phyloP scores from a whole-genome alignment of 2,329 filamentous ascomycete species.

The Didymella glomerata region DNA sequence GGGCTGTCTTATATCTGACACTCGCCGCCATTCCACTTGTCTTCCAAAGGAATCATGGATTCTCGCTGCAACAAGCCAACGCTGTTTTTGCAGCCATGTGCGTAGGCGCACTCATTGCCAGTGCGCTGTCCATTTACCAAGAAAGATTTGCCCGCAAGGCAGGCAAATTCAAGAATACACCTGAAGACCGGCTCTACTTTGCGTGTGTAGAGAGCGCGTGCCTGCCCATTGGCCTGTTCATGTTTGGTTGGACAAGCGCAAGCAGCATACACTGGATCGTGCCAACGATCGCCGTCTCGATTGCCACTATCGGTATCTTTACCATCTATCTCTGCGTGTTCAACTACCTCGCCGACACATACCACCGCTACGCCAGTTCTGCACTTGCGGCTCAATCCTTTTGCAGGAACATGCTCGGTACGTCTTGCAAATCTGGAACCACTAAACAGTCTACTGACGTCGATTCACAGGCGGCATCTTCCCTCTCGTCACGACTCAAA shows the following conservation, averaged over 20 bases:
- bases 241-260: conserved; percentile 77
- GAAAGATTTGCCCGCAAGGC: conserved; percentile 68
- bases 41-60: conserved; percentile 72
- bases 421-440: conserved; percentile 7
- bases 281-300: conserved; percentile 72
- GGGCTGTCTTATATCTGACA: conserved; percentile 87
- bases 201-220: conserved; percentile 78
- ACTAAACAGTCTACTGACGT: conserved; percentile 4
- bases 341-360: conserved; percentile 91
- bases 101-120: conserved; percentile 71
- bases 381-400: conserved; percentile 87
- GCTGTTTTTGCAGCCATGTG: conserved; percentile 78
- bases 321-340: conserved; percentile 81
- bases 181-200: conserved; percentile 85
- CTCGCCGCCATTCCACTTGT: conserved; percentile 83
- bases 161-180: conserved; percentile 53
- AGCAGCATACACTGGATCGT: conserved; percentile 74
- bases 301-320: conserved; percentile 85
- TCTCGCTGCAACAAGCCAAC: conserved; percentile 72
- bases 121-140: conserved; percentile 74
- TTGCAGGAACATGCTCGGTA: conserved; percentile 79
- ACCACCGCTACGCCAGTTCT: conserved; percentile 83
- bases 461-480: conserved; percentile 68
- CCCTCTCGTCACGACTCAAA: conserved; percentile 74
- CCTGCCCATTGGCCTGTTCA: conserved; percentile 81